Evolutionary conservation across 108 stramenopile species (phyloP), one percentile per base, ranked within the genome.

Genomic region (Halocafeteria seosinensis): DNA sequence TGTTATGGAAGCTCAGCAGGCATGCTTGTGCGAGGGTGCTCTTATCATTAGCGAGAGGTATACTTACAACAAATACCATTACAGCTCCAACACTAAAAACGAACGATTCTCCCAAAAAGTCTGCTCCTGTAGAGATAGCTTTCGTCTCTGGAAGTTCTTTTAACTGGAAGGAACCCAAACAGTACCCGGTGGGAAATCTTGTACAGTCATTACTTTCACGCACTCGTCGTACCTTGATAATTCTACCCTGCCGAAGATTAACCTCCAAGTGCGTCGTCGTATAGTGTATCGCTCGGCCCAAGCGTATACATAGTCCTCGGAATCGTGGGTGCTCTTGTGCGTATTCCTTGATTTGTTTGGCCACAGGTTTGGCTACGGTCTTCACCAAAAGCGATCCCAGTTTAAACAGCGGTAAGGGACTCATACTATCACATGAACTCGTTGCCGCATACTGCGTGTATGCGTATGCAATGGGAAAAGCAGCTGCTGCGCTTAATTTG

Each of bases 291-390:
- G 23, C 37, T 1, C 42, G 61, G 0, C 61, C 61, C 0, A 62
- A 26, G 34, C 23, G 26, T 11, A 62, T 32, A 23, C 32, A 62
- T 0, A 62, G 24, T 11, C 1, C 24, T 24, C 32, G 37, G 0
- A 62, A 24, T n/a, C 11, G n/a, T 24, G 61, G 61, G 27, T 32
- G 61, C 61, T 62, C 34, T 33, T 36, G 23, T n/a, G 61, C 61
- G n/a, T 62, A 36, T 26, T 26, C 11, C 34, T 62, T 62, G 33
- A 62, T 34, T 23, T 38, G 28, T 38, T 62, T 62, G 61, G 61
- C 61, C 12, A 62, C 61, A 12, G 61, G 61, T 38, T 62, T 62
- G 35, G 61, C 28, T 0, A 62, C 25, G 11, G 24, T 25, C 24
- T 62, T 62, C 38, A 62, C 32, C 17, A 32, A 25, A 12, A 62